phyloP scores from a whole-genome alignment of 371 early-diverging fungal species.

The Parasitella parasitica region DNA sequence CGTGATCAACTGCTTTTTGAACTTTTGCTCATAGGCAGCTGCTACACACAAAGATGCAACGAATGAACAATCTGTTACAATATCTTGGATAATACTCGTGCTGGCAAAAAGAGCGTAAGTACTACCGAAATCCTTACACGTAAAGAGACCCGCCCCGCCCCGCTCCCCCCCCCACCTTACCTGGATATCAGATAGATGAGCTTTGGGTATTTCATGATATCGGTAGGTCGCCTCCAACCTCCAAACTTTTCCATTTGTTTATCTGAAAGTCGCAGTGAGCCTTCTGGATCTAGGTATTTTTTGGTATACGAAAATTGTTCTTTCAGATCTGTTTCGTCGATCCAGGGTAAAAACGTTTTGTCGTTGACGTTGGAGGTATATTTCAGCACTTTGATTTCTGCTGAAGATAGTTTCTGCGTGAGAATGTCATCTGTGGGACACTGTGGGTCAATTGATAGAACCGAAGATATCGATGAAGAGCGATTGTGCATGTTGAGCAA shows the following conservation, averaged over 20 bases:
- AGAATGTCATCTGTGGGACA: conserved; percentile 17
- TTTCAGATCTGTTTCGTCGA: conserved; percentile 58
- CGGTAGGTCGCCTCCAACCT: conserved; percentile 80
- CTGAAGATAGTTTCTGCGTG: conserved; percentile 31
- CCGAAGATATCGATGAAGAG: conserved; percentile 13
- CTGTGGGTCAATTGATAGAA: conserved; percentile 1
- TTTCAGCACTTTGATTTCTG: conserved; percentile 66
- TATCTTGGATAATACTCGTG: conserved; percentile 71
- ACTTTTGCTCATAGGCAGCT: conserved; percentile 79
- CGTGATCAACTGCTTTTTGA: conserved; percentile 78
- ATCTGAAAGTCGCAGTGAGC: conserved; percentile 69
- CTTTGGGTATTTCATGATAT: conserved; percentile 66
- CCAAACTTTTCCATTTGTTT: conserved; percentile 75
- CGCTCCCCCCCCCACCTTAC: neutral
- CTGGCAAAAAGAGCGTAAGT: conserved; percentile 6
- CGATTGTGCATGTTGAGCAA: conserved; percentile 11
- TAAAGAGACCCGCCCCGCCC: no score
- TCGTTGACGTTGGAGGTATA: conserved; percentile 72
- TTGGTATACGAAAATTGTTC: conserved; percentile 57
- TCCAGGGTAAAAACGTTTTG: conserved; percentile 76
- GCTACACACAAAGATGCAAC: conserved; percentile 89
- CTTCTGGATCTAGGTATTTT: conserved; percentile 69
- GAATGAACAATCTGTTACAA: conserved; percentile 93
- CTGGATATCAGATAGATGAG: conserved; percentile 69
- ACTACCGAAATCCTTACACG: no score